phyloP scores from a whole-genome alignment of 176 grass and related monocot genomes.

The Musa beccarii region DNA sequence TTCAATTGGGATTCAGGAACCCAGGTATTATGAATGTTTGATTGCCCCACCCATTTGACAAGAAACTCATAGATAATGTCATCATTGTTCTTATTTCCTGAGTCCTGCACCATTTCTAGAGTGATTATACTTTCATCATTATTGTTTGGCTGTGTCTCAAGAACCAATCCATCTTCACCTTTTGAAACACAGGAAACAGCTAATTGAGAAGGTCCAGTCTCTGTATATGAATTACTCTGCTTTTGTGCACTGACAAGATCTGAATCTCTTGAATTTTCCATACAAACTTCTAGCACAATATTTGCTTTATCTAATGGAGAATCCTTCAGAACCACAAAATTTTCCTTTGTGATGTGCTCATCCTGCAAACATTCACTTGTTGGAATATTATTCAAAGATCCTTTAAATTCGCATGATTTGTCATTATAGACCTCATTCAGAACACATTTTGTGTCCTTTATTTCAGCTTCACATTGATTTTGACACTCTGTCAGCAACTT shows the following conservation, averaged over 20 bases:
- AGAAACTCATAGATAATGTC: constrained; percentile 58
- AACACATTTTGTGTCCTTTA: constrained; percentile 18
- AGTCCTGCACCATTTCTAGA: constrained; percentile 22
- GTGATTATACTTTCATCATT: constrained; percentile 30
- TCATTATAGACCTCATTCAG: constrained; percentile 20
- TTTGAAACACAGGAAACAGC: constrained; percentile 2
- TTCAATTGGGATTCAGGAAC: constrained; percentile 73
- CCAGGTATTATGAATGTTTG: constrained; percentile 92
- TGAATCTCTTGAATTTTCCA: background rate
- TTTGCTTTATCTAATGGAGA: constrained; percentile 15
- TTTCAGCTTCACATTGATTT: constrained; percentile 24
- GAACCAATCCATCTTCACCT: background rate
- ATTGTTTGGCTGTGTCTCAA: constrained; percentile 28
- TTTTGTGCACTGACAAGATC: constrained; percentile 12
- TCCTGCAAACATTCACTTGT: constrained; percentile 23
- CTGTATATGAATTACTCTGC: constrained; percentile 12
- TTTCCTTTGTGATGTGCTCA: constrained; percentile 16
- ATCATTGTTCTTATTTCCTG: constrained; percentile 14
- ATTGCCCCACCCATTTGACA: constrained; percentile 86
- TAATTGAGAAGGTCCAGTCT: background rate
- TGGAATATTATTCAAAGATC: constrained; percentile 7
- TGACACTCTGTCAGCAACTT: constrained; percentile 16
- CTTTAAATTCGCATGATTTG: constrained; percentile 25
- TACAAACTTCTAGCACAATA: constrained; percentile 19
- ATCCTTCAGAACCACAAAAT: constrained; percentile 26